These are phyloP conservation scores for Pythium grandisporangium DNA, from an alignment of 352 stramenopile species.

Conservation along the genomic window DNA sequence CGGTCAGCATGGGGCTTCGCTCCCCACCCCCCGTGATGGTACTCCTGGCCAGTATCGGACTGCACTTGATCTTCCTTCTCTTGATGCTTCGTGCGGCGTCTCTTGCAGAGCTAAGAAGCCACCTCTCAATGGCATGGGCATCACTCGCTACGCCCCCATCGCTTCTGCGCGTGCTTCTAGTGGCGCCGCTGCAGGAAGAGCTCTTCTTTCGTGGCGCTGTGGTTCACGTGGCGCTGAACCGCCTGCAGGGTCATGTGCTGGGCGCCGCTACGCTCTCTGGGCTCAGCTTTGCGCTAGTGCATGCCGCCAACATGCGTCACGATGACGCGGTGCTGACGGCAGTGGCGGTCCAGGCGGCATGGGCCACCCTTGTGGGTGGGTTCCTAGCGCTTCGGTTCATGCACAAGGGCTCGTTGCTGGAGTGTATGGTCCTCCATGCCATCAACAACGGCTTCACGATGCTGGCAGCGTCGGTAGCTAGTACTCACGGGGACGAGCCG, in stretches of 20 bases:
- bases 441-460: conserved; percentile 60
- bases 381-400: conserved; percentile 30
- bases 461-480: no score
- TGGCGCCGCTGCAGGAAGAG: conserved; percentile 44
- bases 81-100: no score
- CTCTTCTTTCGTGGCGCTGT: conserved; percentile 56
- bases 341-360: conserved; percentile 31
- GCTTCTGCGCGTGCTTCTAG: conserved; percentile 19
- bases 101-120: no score
- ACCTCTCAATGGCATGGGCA: no score
- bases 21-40: background rate
- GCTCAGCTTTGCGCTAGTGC: conserved; percentile 34
- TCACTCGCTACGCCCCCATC: background rate
- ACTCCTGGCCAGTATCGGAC: background rate
- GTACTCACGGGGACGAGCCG: no score
- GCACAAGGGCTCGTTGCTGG: conserved; percentile 26
- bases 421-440: conserved; percentile 46
- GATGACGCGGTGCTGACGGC: no score
- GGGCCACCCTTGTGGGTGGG: conserved; percentile 29
- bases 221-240: conserved; percentile 34
- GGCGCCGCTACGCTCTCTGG: conserved; percentile 20
- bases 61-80: background rate
- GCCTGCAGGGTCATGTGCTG: conserved; percentile 10
- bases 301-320: conserved; percentile 27
- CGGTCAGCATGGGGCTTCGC: background rate